These are phyloP conservation scores for Colletotrichum lentis DNA, from an alignment of 2,329 filamentous ascomycete genomes.

Conservation along the genomic window DNA sequence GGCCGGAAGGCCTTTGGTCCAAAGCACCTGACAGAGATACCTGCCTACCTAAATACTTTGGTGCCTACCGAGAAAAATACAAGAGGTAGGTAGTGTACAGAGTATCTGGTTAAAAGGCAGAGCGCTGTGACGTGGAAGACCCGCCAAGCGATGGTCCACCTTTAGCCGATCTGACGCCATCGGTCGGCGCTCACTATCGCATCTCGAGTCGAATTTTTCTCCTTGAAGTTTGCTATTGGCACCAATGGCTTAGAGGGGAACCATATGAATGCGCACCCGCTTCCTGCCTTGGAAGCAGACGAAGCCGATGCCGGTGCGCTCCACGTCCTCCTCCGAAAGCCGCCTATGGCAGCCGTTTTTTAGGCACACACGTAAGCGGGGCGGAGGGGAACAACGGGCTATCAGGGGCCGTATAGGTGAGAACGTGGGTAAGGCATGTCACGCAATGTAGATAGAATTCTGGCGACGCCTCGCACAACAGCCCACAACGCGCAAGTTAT, in stretches of 20 bases:
- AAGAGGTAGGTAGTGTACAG: background rate
- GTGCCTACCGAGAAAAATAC: too few relatives aligned
- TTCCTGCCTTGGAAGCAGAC: conserved; percentile 19
- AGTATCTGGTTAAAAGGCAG: background rate
- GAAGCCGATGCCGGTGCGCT: conserved; percentile 5
- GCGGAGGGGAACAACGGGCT: background rate
- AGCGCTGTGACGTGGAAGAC: conserved; percentile 8
- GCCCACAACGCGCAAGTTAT: background rate
- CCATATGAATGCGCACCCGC: background rate
- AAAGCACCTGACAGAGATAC: background rate
- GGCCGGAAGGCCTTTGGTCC: background rate
- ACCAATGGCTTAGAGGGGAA: background rate
- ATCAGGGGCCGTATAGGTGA: background rate
- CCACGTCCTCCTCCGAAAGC: background rate
- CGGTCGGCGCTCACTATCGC: background rate
- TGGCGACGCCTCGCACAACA: background rate
- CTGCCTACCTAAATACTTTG: background rate
- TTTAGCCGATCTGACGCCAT: conserved; percentile 38
- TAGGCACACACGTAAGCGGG: background rate
- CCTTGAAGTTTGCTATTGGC: background rate
- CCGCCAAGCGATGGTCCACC: conserved; percentile 33
- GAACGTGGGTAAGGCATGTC: background rate
- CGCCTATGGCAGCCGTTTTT: background rate
- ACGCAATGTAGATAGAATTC: background rate
- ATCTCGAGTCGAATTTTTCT: background rate